Conservation (phyloP, 768 basidiomycete genomes). For the Leucocoprinus sp. region DNA sequence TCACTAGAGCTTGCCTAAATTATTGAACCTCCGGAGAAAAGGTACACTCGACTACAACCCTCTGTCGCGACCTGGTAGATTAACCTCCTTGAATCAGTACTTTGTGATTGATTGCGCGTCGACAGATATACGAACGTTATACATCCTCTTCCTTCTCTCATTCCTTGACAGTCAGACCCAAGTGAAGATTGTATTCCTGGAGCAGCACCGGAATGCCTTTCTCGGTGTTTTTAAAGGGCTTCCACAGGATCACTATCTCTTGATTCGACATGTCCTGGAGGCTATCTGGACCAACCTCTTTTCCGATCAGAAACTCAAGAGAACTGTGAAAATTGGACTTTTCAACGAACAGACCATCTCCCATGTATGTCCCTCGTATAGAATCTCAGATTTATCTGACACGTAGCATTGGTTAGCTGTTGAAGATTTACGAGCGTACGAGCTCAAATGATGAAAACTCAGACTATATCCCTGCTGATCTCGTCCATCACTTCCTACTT, state of each 20-base stretch:
- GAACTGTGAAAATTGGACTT: slow-evolving; percentile 60
- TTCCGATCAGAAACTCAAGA: slow-evolving; percentile 63
- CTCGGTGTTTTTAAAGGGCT: slow-evolving; percentile 68
- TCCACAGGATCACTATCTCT: slow-evolving; percentile 51
- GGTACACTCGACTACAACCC: slow-evolving; percentile 34
- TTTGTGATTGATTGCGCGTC: neutral
- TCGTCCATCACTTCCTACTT: slow-evolving; percentile 82
- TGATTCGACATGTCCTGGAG: slow-evolving; percentile 62
- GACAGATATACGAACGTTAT: slow-evolving; percentile 73
- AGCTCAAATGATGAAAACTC: slow-evolving; percentile 37
- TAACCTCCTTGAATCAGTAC: neutral
- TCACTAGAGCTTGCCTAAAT: slow-evolving; percentile 51
- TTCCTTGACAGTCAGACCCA: slow-evolving; percentile 49
- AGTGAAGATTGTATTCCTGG: slow-evolving; percentile 58
- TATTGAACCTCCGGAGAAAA: slow-evolving; percentile 65
- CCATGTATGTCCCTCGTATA: slow-evolving; percentile 35
- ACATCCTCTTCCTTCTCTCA: slow-evolving; percentile 64
- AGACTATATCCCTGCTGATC: slow-evolving; percentile 62
- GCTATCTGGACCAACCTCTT: slow-evolving; percentile 71
- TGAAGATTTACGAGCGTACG: slow-evolving; percentile 66
- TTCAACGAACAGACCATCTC: slow-evolving; percentile 62
- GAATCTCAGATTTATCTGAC: neutral
- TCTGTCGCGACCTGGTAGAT: slow-evolving; percentile 50
- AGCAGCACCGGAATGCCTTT: slow-evolving; percentile 61
- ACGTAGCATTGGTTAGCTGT: slow-evolving; percentile 35